These are phyloP conservation scores for Ogataea nonfermentans DNA, from an alignment of 805 yeast species.

Conservation along the genomic window DNA sequence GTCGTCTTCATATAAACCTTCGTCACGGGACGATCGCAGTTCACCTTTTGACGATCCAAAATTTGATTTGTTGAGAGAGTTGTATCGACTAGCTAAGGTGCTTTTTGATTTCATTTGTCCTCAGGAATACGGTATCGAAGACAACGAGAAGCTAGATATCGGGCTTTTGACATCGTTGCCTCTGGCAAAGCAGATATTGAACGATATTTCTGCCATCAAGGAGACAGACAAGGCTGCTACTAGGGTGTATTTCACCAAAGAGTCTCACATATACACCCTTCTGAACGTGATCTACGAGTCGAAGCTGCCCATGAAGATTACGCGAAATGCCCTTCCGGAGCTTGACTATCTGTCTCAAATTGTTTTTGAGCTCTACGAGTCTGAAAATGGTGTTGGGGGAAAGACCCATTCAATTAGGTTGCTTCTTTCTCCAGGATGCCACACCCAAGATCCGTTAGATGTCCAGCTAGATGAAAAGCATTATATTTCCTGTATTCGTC, in stretches of 20 bases:
- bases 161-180: conserved; percentile 94
- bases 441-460: conserved; percentile 95
- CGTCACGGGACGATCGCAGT: conserved; percentile 27
- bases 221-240: conserved; percentile 78
- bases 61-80: conserved; percentile 78
- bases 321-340: conserved; percentile 94
- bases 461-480: conserved; percentile 95
- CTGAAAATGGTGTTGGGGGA: conserved; percentile 61
- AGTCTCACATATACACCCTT: conserved; percentile 92
- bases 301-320: conserved; percentile 91
- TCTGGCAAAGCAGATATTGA: conserved; percentile 79
- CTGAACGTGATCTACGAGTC: conserved; percentile 89
- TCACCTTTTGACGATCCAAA: conserved; percentile 75
- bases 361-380: conserved; percentile 88
- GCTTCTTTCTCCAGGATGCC: conserved; percentile 96
- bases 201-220: conserved; percentile 78
- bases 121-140: conserved; percentile 96
- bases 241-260: conserved; percentile 92
- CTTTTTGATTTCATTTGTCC: conserved; percentile 97
- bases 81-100: conserved; percentile 87
- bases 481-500: conserved; percentile 93
- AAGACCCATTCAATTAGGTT: conserved; percentile 88
- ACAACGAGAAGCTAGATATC: conserved; percentile 91
- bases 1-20: conserved; percentile 31
- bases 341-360: conserved; percentile 93